These are phyloP conservation scores for Dactylellina parvicollis DNA, from an alignment of 2,329 filamentous ascomycete genomes.

Conservation along the genomic window DNA sequence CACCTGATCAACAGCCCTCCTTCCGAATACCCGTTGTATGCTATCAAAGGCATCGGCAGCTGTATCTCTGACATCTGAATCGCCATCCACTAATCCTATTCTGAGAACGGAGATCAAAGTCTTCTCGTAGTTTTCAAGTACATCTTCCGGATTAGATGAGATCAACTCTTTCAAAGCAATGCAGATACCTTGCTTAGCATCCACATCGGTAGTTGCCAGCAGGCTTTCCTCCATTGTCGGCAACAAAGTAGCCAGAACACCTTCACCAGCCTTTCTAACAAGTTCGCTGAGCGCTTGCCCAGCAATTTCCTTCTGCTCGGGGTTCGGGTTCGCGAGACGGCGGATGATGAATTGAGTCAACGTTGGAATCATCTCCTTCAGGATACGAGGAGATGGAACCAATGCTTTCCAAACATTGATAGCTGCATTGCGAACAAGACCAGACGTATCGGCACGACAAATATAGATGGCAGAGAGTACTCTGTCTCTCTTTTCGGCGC, in stretches of 20 bases:
- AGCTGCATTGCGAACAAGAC: conserved; percentile 86
- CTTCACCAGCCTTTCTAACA: conserved; percentile 95
- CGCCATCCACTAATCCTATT: conserved; percentile 87
- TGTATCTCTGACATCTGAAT: conserved; percentile 89
- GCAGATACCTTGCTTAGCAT: conserved; percentile 96
- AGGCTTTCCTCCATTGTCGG: conserved; percentile 93
- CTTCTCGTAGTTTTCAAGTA: conserved; percentile 93
- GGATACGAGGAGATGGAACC: conserved; percentile 87
- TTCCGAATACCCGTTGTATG: conserved; percentile 90
- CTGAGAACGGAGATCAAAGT: conserved; percentile 93
- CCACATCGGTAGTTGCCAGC: conserved; percentile 85
- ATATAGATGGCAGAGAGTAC: conserved; percentile 97
- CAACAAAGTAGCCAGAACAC: conserved; percentile 84
- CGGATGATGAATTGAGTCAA: conserved; percentile 94
- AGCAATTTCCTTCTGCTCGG: conserved; percentile 99
- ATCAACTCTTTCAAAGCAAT: conserved; percentile 95
- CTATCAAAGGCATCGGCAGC: conserved; percentile 97
- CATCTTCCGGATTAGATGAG: conserved; percentile 83
- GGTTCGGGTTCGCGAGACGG: conserved; percentile 91
- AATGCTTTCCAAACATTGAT: conserved; percentile 96
- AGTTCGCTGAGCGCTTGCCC: conserved; percentile 96
- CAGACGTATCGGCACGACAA: conserved; percentile 95
- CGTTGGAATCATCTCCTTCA: conserved; percentile 94
- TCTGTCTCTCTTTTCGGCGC: conserved; percentile 95
- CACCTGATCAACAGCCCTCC: conserved; percentile 93